These are phyloP conservation scores for Clarireedia paspali DNA, from an alignment of 2,329 filamentous ascomycete species.

Conservation along the genomic window DNA sequence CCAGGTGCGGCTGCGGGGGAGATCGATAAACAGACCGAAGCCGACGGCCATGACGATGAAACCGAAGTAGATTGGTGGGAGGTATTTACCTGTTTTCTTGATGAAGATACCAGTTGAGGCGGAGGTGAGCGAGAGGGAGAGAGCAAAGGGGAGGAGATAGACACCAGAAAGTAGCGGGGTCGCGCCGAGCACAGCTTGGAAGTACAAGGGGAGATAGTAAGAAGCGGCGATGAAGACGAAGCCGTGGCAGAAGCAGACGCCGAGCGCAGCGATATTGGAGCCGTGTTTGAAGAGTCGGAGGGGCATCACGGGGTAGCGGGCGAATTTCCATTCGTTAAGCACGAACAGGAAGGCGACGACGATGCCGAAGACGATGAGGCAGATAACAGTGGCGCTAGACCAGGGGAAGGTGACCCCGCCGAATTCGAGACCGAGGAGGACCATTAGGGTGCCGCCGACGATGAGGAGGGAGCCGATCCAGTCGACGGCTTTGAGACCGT, in stretches of 20 bases:
- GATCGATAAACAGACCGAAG: constrained; percentile 54
- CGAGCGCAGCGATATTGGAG: constrained; percentile 59
- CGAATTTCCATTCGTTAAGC: constrained; percentile 64
- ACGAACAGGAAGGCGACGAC: constrained; percentile 53
- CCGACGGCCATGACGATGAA: constrained; percentile 55
- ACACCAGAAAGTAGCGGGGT: constrained; percentile 65
- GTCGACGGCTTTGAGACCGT: constrained; percentile 54
- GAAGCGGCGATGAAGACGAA: constrained; percentile 32
- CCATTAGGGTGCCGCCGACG: constrained; percentile 70
- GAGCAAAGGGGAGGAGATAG: constrained; percentile 63
- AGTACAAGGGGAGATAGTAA: constrained; percentile 52
- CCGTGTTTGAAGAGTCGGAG: constrained; percentile 59
- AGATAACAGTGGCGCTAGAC: constrained; percentile 27
- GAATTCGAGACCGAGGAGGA: constrained; percentile 79
- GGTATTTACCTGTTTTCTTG: constrained; percentile 59
- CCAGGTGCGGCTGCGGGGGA: constrained; percentile 46
- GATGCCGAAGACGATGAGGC: constrained; percentile 52
- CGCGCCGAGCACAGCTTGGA: constrained; percentile 46
- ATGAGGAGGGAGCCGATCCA: constrained; percentile 54
- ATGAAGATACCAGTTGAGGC: constrained; percentile 48
- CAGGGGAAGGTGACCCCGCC: constrained; percentile 67
- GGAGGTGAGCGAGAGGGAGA: constrained; percentile 59
- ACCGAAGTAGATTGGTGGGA: constrained; percentile 50
- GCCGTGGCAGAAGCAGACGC: constrained; percentile 65
- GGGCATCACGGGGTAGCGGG: constrained; percentile 73